Conservation (phyloP, 2,329 filamentous ascomycete genomes). For the Xylariaceae sp. region DNA sequence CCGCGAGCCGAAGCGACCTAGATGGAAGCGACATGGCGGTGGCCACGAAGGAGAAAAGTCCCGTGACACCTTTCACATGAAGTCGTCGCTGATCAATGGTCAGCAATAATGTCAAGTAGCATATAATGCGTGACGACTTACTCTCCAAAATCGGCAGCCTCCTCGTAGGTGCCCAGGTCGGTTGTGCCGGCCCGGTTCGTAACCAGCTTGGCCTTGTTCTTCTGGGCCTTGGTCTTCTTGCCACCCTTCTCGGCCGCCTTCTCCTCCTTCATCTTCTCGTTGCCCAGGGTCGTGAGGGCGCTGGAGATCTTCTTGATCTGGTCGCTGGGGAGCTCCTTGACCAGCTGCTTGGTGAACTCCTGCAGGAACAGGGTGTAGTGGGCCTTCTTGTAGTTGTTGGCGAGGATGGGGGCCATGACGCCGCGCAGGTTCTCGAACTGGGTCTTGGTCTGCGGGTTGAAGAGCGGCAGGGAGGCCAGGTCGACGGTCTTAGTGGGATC, state of each 20-base stretch:
- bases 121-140: constrained; percentile 40
- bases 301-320: constrained; percentile 96
- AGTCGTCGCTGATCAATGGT: constrained; percentile 51
- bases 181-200: constrained; percentile 52
- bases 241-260: constrained; percentile 87
- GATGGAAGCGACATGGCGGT: constrained; percentile 3
- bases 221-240: constrained; percentile 95
- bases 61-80: constrained; percentile 51
- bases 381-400: constrained; percentile 71
- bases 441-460: constrained; percentile 80
- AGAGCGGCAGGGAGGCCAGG: constrained; percentile 69
- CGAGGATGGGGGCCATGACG: constrained; percentile 71
- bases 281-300: constrained; percentile 78
- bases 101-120: background rate
- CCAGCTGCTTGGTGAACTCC: constrained; percentile 81
- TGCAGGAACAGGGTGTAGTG: constrained; percentile 87
- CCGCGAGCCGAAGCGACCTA: background rate
- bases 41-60: constrained; percentile 12
- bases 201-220: constrained; percentile 83
- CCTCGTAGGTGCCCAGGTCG: constrained; percentile 74
- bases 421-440: constrained; percentile 78
- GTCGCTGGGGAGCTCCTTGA: constrained; percentile 79
- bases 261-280: constrained; percentile 99
- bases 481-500: constrained; percentile 78
- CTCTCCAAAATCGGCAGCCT: constrained; percentile 75